These are phyloP conservation scores for Fusarium torulosum DNA, from an alignment of 2,329 filamentous ascomycete species.

Conservation along the genomic window DNA sequence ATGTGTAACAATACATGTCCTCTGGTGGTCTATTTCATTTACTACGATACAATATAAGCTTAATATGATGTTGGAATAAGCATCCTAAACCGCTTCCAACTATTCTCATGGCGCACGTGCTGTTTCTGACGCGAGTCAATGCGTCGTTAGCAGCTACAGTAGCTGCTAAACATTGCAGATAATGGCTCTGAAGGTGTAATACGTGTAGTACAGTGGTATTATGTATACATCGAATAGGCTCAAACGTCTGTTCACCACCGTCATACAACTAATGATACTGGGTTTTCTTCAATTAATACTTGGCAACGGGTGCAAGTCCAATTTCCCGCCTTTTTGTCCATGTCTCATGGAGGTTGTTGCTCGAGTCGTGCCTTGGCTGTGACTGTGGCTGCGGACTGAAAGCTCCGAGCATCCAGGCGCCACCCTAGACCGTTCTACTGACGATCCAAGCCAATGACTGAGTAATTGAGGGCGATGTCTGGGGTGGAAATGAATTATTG, in stretches of 20 bases:
- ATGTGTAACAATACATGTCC: no score
- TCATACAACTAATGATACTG: slow-evolving; percentile 5
- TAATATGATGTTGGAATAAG: background rate
- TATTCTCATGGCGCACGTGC: background rate
- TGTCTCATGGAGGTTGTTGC: background rate
- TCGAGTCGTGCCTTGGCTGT: slow-evolving; percentile 1
- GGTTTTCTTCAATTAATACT: background rate
- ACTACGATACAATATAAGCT: background rate
- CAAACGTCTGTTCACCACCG: background rate
- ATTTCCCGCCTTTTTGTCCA: background rate
- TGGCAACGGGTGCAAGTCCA: background rate
- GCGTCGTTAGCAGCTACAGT: background rate
- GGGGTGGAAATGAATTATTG: background rate
- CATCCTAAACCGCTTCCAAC: no score
- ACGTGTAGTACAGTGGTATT: background rate
- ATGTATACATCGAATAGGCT: background rate
- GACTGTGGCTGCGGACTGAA: background rate
- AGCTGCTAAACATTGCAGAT: background rate
- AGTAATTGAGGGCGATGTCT: background rate
- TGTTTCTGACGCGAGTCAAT: slow-evolving; percentile 1
- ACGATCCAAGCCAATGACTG: background rate
- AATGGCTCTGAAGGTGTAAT: background rate
- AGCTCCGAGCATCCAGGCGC: slow-evolving; percentile 2
- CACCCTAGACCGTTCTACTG: slow-evolving; percentile 1
- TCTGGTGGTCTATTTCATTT: background rate